These are phyloP conservation scores for Magnolia officinalis DNA, from an alignment of 164 flowering plant genomes.

Conservation along the genomic window DNA sequence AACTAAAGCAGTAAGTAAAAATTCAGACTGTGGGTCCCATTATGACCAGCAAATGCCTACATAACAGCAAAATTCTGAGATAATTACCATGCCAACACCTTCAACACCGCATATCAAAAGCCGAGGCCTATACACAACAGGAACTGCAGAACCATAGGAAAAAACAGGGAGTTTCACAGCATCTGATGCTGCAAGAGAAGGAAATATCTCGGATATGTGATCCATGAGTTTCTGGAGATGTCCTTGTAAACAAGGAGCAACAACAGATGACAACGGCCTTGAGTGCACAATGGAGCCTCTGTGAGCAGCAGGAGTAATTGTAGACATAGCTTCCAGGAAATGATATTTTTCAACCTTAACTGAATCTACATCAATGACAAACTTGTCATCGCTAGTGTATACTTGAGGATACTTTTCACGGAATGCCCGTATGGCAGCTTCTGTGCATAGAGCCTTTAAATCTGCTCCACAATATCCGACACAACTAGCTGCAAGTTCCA, in stretches of 20 bases:
- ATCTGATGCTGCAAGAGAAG: constrained; percentile 56
- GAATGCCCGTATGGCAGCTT: constrained; percentile 98
- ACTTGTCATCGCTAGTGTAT: constrained; percentile 97
- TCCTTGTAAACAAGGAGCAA: constrained; percentile 76
- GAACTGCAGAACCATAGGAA: constrained; percentile 78
- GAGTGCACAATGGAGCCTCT: constrained; percentile 94
- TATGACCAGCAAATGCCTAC: neutral
- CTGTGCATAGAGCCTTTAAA: constrained; percentile 93
- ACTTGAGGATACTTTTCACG: constrained; percentile 99
- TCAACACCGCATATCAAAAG: constrained; percentile 77
- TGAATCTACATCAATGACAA: constrained; percentile 89
- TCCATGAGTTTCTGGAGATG: constrained; percentile 72
- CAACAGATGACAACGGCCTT: constrained; percentile 83
- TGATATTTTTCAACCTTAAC: constrained; percentile 84
- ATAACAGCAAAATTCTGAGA: constrained; percentile 17
- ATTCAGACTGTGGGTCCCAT: constrained; percentile 27
- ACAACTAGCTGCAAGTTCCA: constrained; percentile 97
- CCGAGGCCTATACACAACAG: constrained; percentile 94
- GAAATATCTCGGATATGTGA: constrained; percentile 62
- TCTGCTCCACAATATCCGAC: constrained; percentile 99
- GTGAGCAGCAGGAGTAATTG: constrained; percentile 99
- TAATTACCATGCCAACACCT: constrained; percentile 85
- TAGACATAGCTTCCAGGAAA: constrained; percentile 89
- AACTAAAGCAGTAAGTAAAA: constrained; percentile 59
- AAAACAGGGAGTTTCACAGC: constrained; percentile 61